Conservation (phyloP, 2,329 filamentous ascomycete genomes). For the Lachnellula suecica region DNA sequence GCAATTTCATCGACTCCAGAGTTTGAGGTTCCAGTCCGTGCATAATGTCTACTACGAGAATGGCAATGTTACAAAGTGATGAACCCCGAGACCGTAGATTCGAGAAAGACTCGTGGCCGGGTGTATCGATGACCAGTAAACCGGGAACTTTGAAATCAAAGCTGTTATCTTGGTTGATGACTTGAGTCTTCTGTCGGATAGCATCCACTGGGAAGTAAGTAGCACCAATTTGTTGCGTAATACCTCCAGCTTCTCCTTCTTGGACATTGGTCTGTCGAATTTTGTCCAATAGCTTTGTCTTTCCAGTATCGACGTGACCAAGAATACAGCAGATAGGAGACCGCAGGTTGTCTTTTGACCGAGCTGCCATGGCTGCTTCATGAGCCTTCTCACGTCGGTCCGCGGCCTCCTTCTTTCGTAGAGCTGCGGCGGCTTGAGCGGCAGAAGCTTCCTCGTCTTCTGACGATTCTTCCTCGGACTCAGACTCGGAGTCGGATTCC, state of each 20-base stretch:
- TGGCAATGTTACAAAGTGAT: slow-evolving; percentile 98
- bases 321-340: slow-evolving; percentile 99
- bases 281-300: slow-evolving; percentile 99
- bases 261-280: slow-evolving; percentile 98
- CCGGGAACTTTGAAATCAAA: slow-evolving; percentile 98
- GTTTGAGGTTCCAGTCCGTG: slow-evolving; percentile 98
- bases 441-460: slow-evolving; percentile 76
- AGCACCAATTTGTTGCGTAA: slow-evolving; percentile 98
- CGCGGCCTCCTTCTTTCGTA: slow-evolving; percentile 84
- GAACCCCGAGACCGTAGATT: slow-evolving; percentile 96
- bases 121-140: slow-evolving; percentile 94
- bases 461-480: slow-evolving; percentile 61
- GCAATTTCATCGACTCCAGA: slow-evolving; percentile 91
- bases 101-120: slow-evolving; percentile 99
- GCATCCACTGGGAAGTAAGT: slow-evolving; percentile 98
- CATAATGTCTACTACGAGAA: slow-evolving; percentile 99
- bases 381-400: slow-evolving; percentile 87
- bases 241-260: slow-evolving; percentile 98
- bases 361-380: slow-evolving; percentile 85
- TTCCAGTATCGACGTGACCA: slow-evolving; percentile 99
- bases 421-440: slow-evolving; percentile 68
- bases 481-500: slow-evolving; percentile 55
- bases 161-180: slow-evolving; percentile 84
- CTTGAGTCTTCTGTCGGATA: slow-evolving; percentile 85
- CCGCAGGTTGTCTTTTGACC: slow-evolving; percentile 90